Conservation (phyloP, 129 eudicot genomes). For the Helianthus tuberosus region DNA sequence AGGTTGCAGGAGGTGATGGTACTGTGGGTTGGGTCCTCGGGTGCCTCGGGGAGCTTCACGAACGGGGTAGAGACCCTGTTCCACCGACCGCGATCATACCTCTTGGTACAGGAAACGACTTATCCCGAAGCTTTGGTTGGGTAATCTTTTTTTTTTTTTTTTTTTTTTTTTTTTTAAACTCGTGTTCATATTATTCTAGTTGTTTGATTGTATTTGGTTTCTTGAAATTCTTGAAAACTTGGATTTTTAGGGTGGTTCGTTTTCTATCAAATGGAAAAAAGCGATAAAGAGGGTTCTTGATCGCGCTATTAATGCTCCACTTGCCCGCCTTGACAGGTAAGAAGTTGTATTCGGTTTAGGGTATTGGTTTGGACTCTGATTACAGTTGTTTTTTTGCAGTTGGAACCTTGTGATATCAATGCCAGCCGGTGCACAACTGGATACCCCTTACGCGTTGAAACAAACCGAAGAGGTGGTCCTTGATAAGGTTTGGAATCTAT, state of each 20-base stretch:
- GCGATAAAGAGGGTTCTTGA: conserved; percentile 65
- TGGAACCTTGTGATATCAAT: conserved; percentile 71
- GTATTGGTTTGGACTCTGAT: conserved; percentile 3
- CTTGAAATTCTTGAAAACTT: conserved; percentile 13
- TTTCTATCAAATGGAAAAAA: conserved; percentile 71
- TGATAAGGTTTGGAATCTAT: conserved; percentile 58
- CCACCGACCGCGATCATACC: conserved; percentile 87
- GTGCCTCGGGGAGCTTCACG: conserved; percentile 74
- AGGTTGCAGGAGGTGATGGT: conserved; percentile 97
- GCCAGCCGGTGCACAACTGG: conserved; percentile 71
- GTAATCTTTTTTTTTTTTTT: conserved; percentile 41
- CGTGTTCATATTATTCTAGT: background rate
- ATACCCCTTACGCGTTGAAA: conserved; percentile 68
- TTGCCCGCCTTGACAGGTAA: conserved; percentile 59
- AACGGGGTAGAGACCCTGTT: conserved; percentile 59
- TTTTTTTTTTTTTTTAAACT: conserved; percentile 12
- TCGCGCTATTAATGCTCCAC: conserved; percentile 46
- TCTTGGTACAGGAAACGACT: conserved; percentile 88
- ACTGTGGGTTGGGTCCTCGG: conserved; percentile 96
- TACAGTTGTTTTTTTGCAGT: conserved; percentile 43
- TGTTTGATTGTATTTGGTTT: conserved; percentile 9
- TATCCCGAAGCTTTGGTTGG: conserved; percentile 91
- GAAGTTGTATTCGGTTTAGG: background rate
- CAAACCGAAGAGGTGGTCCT: conserved; percentile 53
- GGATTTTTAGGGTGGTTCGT: conserved; percentile 77